These are phyloP conservation scores for Suillus hirtellus DNA, from an alignment of 768 basidiomycete genomes.

Conservation along the genomic window DNA sequence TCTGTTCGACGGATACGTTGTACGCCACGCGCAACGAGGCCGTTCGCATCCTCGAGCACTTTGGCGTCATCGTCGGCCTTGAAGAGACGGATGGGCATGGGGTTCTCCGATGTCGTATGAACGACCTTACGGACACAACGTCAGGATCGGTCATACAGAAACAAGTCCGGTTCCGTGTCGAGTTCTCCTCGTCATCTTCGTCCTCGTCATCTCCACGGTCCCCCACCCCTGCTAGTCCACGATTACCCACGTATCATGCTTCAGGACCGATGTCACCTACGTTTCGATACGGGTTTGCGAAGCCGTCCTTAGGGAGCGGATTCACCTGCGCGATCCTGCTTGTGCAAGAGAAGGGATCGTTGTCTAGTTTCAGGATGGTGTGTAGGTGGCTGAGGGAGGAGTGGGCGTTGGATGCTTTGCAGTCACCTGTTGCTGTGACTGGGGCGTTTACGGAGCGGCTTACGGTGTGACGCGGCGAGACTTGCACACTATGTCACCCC, in stretches of 20 bases:
- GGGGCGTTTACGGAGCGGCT: slow-evolving; percentile 44
- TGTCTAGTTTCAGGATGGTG: slow-evolving; percentile 79
- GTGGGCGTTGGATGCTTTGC: slow-evolving; percentile 52
- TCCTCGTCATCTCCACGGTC: slow-evolving; percentile 22
- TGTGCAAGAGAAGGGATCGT: slow-evolving; percentile 88
- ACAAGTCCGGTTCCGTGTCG: slow-evolving; percentile 80
- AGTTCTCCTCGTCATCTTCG: slow-evolving; percentile 46
- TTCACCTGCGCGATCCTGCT: slow-evolving; percentile 70
- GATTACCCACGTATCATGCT: slow-evolving; percentile 27
- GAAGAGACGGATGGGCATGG: slow-evolving; percentile 49
- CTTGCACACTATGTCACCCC: neutral
- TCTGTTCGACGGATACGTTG: slow-evolving; percentile 60
- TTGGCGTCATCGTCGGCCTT: slow-evolving; percentile 64
- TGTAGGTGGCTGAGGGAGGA: slow-evolving; percentile 71
- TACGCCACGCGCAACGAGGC: slow-evolving; percentile 65
- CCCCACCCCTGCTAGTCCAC: slow-evolving; percentile 24
- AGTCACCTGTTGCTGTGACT: slow-evolving; percentile 29
- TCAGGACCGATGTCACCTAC: slow-evolving; percentile 27
- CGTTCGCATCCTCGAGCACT: slow-evolving; percentile 58
- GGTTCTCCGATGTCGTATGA: slow-evolving; percentile 52
- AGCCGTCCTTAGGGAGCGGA: slow-evolving; percentile 27
- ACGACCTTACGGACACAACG: slow-evolving; percentile 45
- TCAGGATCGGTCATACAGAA: slow-evolving; percentile 56
- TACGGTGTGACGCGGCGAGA: slow-evolving; percentile 20
- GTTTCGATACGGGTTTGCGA: slow-evolving; percentile 27